Evolutionary conservation across 108 stramenopile species (phyloP).

Genomic region (Nitzschia sp.): DNA sequence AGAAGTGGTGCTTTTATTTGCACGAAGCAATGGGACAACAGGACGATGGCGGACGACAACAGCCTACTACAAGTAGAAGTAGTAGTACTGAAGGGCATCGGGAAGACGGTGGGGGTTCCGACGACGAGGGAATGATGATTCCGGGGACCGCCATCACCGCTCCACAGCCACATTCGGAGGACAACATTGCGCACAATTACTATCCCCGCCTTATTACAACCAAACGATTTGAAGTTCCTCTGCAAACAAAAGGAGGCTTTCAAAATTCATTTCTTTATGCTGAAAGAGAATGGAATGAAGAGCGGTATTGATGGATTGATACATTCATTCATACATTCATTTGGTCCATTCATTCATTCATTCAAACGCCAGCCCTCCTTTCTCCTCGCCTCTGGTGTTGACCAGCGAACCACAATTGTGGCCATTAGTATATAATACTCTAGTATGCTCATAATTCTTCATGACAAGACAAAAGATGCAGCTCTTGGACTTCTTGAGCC

Average conservation of each 20-base stretch:
- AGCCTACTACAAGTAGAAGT: neutral
- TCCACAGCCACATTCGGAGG: neutral
- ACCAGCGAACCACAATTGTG: no score
- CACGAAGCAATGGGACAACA: slow-evolving; percentile 21
- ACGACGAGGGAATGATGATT: neutral
- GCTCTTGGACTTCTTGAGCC: no score
- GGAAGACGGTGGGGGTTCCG: neutral
- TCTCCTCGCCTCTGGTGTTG: no score
- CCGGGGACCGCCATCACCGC: neutral
- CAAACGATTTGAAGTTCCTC: neutral
- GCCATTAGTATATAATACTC: no score
- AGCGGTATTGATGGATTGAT: no score
- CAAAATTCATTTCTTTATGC: slow-evolving; percentile 67
- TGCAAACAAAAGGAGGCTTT: slow-evolving; percentile 56
- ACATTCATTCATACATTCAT: no score
- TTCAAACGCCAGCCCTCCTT: no score
- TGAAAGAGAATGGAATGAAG: slow-evolving; percentile 16
- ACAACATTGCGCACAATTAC: neutral
- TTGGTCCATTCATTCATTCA: no score
- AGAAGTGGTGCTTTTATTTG: slow-evolving; percentile 53
- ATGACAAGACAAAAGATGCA: no score
- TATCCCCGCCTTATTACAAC: neutral
- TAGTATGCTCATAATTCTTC: no score
- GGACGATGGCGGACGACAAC: neutral
- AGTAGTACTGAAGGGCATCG: neutral